Conservation (phyloP, 2,329 filamentous ascomycete species). For the Juglanconis sp. region DNA sequence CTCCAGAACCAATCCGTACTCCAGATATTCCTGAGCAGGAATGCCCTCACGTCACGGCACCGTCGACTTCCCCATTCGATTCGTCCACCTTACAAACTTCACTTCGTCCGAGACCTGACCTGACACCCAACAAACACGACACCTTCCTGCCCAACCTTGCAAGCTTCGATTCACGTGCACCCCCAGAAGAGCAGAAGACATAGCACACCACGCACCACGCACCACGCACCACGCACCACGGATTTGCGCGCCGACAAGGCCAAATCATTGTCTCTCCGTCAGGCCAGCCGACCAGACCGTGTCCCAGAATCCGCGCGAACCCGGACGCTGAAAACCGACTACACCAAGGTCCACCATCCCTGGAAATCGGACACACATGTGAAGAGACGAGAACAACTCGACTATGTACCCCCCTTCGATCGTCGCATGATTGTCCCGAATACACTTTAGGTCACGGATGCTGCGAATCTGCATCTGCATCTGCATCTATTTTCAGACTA, state of each 20-base stretch:
- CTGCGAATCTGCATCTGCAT: not conserved
- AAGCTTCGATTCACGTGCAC: not conserved
- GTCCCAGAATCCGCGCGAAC: not conserved
- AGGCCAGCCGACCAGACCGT: no score
- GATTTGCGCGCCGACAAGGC: not conserved
- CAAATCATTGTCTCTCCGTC: not conserved
- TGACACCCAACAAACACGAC: no score
- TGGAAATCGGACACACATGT: not conserved
- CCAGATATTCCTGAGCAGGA: not conserved
- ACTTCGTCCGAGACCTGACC: not conserved
- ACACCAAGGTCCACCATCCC: not conserved
- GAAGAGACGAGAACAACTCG: not conserved
- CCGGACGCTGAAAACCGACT: no score
- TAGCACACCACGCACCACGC: no score
- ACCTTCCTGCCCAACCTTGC: not conserved
- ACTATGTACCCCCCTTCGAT: not conserved
- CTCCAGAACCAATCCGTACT: no score
- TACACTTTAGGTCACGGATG: conserved; percentile 1
- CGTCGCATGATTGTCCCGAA: conserved; percentile 14
- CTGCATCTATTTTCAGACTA: conserved; percentile 7
- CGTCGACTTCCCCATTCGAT: not conserved
- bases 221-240: not conserved
- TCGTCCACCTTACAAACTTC: not conserved
- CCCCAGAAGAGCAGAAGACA: no score
- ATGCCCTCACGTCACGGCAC: not conserved